Conservation (phyloP, 2,329 filamentous ascomycete species). For the Trichophyton benhamiae region DNA sequence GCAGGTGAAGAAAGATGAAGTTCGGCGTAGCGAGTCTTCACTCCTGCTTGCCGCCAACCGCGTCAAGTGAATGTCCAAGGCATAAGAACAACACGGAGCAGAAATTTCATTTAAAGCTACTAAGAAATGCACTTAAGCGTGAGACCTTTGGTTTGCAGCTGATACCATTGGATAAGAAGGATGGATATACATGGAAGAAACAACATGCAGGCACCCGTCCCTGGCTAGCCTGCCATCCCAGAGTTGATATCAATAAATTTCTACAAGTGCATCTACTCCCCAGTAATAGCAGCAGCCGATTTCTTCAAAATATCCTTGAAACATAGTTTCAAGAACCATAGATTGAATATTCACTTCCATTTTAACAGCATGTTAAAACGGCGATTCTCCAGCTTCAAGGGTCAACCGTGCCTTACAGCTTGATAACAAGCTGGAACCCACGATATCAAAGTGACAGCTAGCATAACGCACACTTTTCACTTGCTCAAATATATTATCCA, state of each 20-base stretch:
- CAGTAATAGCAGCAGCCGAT: no score
- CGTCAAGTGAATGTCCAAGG: not conserved
- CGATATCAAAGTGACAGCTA: no score
- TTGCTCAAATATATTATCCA: no score
- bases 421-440: no score
- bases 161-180: not conserved
- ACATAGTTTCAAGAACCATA: no score
- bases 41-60: not conserved
- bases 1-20: not conserved
- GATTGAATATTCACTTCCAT: no score
- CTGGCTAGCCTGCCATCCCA: not conserved
- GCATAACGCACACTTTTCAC: no score
- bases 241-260: not conserved
- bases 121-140: not conserved
- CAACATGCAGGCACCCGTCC: not conserved
- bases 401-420: no score
- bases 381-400: no score
- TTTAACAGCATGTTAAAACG: no score
- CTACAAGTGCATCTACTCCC: not conserved
- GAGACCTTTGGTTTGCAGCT: not conserved
- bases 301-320: no score
- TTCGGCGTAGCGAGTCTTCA: not conserved
- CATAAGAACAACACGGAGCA: not conserved
- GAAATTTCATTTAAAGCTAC: not conserved
- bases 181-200: not conserved